Percentiles rank a stretch among this genome's conserved stretches.
phyloP scores from a whole-genome alignment of 306 rosid genomes.

The Fagus sylvatica region DNA sequence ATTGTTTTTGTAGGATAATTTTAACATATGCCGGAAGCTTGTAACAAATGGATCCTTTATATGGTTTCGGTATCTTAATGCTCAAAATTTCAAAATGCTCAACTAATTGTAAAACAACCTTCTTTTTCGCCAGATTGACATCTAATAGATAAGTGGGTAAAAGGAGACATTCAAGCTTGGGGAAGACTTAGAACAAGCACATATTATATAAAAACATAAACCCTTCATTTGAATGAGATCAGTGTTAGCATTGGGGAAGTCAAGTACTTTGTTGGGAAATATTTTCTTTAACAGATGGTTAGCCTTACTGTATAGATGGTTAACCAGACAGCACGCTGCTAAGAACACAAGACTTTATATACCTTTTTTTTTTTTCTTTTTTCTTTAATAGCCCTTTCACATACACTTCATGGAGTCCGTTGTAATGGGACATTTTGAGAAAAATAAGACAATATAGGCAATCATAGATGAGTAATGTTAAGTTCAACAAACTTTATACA shows the following conservation, averaged over 20 bases:
- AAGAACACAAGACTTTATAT: neutral
- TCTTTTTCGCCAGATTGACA: too few relatives aligned
- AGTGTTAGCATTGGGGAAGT: neutral
- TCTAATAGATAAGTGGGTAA: neutral
- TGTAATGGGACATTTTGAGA: neutral
- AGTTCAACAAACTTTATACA: neutral
- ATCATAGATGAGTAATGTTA: too few relatives aligned
- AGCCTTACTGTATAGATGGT: neutral
- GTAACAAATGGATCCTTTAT: neutral
- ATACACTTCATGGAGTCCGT: neutral
- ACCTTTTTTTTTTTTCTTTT: neutral
- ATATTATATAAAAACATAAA: neutral
- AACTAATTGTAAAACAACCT: neutral
- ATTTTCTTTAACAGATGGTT: neutral
- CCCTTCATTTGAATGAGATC: neutral
- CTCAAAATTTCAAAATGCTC: neutral
- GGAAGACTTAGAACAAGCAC: neutral
- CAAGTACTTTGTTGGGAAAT: neutral
- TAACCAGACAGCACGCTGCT: neutral
- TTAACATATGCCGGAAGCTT: neutral
- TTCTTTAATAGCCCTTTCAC: neutral
- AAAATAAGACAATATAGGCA: neutral
- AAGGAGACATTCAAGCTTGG: neutral
- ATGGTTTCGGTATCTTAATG: neutral
- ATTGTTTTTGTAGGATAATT: neutral